Base-by-base conservation (phyloP, 2,329 filamentous ascomycete species). In the Cylindrodendrum hubeiense region DNA sequence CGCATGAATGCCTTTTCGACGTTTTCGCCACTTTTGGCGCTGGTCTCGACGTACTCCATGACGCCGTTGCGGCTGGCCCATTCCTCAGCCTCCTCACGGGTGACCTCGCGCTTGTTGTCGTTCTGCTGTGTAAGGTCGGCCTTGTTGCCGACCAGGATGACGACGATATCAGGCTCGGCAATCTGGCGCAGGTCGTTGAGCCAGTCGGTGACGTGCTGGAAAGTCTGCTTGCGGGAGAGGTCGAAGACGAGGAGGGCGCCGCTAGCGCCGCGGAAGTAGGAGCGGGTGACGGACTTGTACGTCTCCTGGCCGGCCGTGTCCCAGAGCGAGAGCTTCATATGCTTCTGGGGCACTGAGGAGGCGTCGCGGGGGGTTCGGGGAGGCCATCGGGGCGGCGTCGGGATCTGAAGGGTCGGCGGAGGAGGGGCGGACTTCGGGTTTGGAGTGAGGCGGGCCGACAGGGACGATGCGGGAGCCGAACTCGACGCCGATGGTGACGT, bases 281-380 rank as follows among this genome's bases (percentile, higher is more conserved):
- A 96, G 59, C 95, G 87, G 9, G 95, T 98, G 64, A 98, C 96
- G 47, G 92, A 95, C 80, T 98, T 98, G 85, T 98, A 98, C 13
- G 94, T 97, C 83, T 98, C 95, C 80, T 98, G 95, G 26, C 95
- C 95, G 17, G 95, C 95, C 1, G 95, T 98, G 78, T 98, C 95
- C 95, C 95, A 98, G 12, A 98, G 85, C 47, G 91, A 94, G 5
- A 97, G 87, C 81, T 97, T 97, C 94, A 97, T 97, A 82, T 95
- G 91, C 75, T 89, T 91, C 78, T 91, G 89, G 30, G 81, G 82
- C 15, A 75, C 70, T 63, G 74, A 70, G 69, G 75, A 76, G 22
- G 77, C 76, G 67, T 80, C 77, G 37, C 81, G 79, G 81, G 86
- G n/a, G 88, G 87, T 15, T 86, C 82, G 19, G 87, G 87, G 5